Conservation (phyloP, 192 early-diverging fungal species). For the Entrophospora sp. region DNA sequence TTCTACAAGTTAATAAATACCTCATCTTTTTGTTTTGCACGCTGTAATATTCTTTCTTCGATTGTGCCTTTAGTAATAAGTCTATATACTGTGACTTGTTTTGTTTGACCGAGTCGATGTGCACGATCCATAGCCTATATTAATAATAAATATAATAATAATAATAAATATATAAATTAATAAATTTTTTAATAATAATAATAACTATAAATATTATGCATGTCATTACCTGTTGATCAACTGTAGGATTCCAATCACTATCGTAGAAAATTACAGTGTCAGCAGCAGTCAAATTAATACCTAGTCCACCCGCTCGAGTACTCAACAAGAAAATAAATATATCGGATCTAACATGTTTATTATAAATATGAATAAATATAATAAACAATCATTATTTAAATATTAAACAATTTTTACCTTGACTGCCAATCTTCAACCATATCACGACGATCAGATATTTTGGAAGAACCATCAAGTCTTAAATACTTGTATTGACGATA, state of each 20-base stretch:
- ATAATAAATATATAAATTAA: not conserved
- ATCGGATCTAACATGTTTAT: constrained; percentile 41
- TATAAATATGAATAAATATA: not conserved
- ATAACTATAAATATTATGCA: not conserved
- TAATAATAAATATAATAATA: not conserved
- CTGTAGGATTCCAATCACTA: constrained; percentile 86
- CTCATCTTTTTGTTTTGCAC: constrained; percentile 84
- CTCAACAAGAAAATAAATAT: constrained; percentile 80
- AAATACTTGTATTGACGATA: constrained; percentile 83
- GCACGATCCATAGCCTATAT: constrained; percentile 74
- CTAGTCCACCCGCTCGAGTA: constrained; percentile 79
- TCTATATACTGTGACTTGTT: constrained; percentile 77
- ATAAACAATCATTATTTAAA: no score
- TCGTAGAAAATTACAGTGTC: constrained; percentile 86
- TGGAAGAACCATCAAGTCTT: constrained; percentile 80
- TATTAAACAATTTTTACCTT: constrained; percentile 23
- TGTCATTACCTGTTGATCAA: constrained; percentile 63
- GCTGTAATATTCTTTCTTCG: constrained; percentile 71
- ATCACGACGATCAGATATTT: constrained; percentile 78
- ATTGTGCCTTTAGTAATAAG: constrained; percentile 74
- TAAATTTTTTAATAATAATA: no score
- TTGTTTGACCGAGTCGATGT: constrained; percentile 77
- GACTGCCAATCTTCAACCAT: constrained; percentile 95
- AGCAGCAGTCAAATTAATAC: constrained; percentile 84
- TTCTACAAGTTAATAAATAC: constrained; percentile 11